Evolutionary conservation across 2,329 filamentous ascomycete genomes (phyloP).

Genomic region (Colletotrichum phormii): DNA sequence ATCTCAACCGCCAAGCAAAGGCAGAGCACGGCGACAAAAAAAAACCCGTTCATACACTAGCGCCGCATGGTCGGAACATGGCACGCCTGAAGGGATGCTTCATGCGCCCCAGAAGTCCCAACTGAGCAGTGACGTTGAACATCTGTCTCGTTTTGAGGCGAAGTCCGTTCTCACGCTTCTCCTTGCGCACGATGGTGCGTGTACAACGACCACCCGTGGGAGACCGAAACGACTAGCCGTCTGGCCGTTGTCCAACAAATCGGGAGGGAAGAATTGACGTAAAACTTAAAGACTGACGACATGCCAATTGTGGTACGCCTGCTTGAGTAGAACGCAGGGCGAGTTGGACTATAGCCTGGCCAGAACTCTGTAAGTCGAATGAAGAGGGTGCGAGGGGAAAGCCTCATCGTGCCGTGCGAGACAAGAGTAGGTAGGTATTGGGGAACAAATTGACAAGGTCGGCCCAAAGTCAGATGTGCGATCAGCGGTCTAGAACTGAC

Average conservation of each 20-base stretch:
- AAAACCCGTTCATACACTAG: slow-evolving; percentile 8
- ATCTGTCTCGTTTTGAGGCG: slow-evolving; percentile 7
- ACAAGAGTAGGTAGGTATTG: neutral
- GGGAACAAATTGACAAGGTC: neutral
- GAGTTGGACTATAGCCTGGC: neutral
- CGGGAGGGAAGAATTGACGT: neutral
- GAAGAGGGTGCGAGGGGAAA: neutral
- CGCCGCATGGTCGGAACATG: slow-evolving; percentile 20
- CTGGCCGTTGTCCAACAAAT: neutral
- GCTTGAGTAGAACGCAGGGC: neutral
- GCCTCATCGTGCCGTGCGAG: neutral
- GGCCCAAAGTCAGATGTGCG: neutral
- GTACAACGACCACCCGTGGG: slow-evolving; percentile 10
- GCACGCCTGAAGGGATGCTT: neutral
- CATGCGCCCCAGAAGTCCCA: slow-evolving; percentile 1
- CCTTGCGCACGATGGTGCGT: neutral
- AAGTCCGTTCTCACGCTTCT: slow-evolving; percentile 21
- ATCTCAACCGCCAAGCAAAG: slow-evolving; percentile 10
- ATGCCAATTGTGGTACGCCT: neutral
- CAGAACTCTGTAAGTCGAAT: neutral
- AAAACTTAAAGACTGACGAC: neutral
- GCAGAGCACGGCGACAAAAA: slow-evolving; percentile 4
- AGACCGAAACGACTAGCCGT: slow-evolving; percentile 14
- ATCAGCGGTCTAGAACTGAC: slow-evolving; percentile 2
- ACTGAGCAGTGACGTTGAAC: slow-evolving; percentile 6